Evolutionary conservation across 2,329 filamentous ascomycete genomes (phyloP), one percentile per base, ranked within the genome.

Genomic region (Penicillium sp.): DNA sequence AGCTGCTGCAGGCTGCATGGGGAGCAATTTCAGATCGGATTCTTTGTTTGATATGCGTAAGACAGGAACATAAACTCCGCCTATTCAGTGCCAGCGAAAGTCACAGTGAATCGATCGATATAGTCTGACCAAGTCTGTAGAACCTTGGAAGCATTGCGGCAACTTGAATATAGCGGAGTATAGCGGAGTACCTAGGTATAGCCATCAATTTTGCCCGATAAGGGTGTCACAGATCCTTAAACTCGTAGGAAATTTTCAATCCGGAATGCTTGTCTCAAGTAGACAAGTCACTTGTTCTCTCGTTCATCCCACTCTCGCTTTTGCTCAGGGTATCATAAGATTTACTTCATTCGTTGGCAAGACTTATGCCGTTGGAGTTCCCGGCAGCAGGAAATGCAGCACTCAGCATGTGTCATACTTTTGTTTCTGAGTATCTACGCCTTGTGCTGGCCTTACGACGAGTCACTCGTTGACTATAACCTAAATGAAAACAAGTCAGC

Each of bases 401-500:
- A 6, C 16, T 18, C 14, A 9, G 9, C 14, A 16, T 9, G 18
- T 18, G 3, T 34, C 31, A 34, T 18, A 18, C 14, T 34, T 3
- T 34, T 8, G 16, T 34, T 34, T 11, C 9, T 34, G 8, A 34
- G 31, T 9, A 34, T 4, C 2, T 34, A 18, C 4, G 31, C 8
- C 31, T 34, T 9, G 31, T 18, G 31, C 10, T 34, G 31, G 31
- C 31, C 31, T 4, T 34, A 34, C 31, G 31, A 34, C 6, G 31
- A 34, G 31, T 18, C 31, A 5, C 31, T 34, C 3, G 14, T 20
- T 9, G 31, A 18, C 18, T 34, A 8, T 4, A 84, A 84, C 57
- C 69, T 84, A 45, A 85, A 85, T 62, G 67, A 70, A 52, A 83
- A 84, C 60, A 61, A 75, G 55, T 68, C 70, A 36, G 80, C 81